Evolutionary conservation across 805 yeast species (phyloP).

Genomic region (Naumovozyma baii): DNA sequence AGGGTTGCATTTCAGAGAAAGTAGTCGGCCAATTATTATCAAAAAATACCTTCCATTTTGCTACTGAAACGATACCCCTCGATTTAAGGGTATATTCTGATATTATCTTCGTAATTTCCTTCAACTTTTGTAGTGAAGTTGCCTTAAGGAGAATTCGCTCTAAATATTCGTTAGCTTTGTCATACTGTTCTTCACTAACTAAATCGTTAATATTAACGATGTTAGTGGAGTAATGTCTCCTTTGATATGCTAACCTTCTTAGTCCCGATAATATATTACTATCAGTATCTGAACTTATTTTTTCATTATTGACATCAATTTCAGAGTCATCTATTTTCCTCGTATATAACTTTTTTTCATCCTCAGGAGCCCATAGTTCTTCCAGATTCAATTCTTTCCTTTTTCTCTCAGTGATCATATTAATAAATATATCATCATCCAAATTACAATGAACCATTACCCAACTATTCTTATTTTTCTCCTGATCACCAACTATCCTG

Average conservation of each 20-base stretch:
- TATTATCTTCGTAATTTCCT: background rate
- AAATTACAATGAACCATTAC: conserved; percentile 61
- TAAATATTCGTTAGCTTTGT: conserved; percentile 4
- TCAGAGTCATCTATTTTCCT: background rate
- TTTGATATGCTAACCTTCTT: conserved; percentile 21
- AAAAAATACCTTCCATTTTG: conserved; percentile 12
- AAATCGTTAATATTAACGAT: conserved; percentile 1
- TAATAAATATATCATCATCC: conserved; percentile 57
- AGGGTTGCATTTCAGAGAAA: conserved; percentile 4
- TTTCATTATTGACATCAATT: background rate
- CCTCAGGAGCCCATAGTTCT: conserved; percentile 46
- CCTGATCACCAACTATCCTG: conserved; percentile 42
- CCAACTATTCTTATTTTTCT: conserved; percentile 67
- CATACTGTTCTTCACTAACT: conserved; percentile 9
- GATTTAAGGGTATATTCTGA: conserved; percentile 1
- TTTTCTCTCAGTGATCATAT: conserved; percentile 62
- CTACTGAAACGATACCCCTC: background rate
- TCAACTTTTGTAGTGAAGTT: background rate
- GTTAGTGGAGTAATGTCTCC: conserved; percentile 21
- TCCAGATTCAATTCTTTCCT: conserved; percentile 64
- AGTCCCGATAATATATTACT: conserved; percentile 24
- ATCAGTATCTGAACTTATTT: conserved; percentile 4
- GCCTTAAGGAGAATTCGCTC: background rate
- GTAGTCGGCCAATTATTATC: conserved; percentile 19
- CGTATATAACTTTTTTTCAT: conserved; percentile 27